Evolutionary conservation across 2,329 filamentous ascomycete species (phyloP), one percentile per base, ranked within the genome.

Genomic region (Blastomyces silverae): DNA sequence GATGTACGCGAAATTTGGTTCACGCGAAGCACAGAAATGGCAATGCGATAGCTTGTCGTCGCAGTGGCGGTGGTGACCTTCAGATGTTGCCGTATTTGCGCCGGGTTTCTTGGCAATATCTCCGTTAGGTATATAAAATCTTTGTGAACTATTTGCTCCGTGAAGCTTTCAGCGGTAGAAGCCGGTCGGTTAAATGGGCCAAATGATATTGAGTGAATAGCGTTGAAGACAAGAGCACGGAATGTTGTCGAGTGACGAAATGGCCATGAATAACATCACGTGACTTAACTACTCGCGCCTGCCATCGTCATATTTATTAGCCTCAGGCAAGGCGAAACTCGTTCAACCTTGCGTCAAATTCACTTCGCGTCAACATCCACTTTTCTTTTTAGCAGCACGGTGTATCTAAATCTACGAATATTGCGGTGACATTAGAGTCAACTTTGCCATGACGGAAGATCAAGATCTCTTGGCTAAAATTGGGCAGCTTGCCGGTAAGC

Each of bases 391-490:
- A n/a, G 15, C 39, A 59, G 17, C 39, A 20, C 37, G 17, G 17
- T 6, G n/a, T n/a, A 34, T 22, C 48, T 22, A 3, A 31, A 25
- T 42, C 20, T 50, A 48, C 58, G 10, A 28, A n/a, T 20, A 31
- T n/a, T 37, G n/a, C 20, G 48, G 42, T 10, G 15, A 10, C 34
- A 15, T 34, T 61, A 56, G 50, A 39, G 28, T 15, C 37, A 39
- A 34, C 25, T 17, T 63, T 25, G 28, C 25, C 4, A 81, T 83
- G 75, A 81, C 82, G 59, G 83, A 85, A 73, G 81, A 85, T 65
- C 79, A 83, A 70, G 81, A 83, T 66, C 77, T 85, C 60, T 75
- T 84, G 64, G 79, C 80, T 65, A 82, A 80, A 71, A 85, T 85
- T 72, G 79, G 82, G 73, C 82, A 82, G 70, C 78, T 85, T 71